Evolutionary conservation across 352 stramenopile genomes (phyloP), one percentile per base, ranked within the genome.

Genomic region (Phytophthora cactorum): DNA sequence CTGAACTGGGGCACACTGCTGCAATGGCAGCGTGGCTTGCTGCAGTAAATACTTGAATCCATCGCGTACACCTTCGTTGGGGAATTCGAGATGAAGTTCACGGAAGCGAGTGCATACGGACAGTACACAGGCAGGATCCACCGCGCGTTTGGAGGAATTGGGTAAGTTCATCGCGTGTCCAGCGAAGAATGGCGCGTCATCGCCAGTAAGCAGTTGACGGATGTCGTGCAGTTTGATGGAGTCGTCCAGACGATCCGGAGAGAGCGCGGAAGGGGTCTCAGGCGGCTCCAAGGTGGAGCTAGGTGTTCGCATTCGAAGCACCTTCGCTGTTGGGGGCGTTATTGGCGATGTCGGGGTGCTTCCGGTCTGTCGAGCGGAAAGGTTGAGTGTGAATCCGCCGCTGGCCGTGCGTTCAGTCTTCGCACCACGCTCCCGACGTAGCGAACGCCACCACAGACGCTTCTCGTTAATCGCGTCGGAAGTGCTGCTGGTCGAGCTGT

Each of bases 31-130:
- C 1, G 81, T 86, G 15, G 79, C 70, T 74, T 93, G 84, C 49
- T 92, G 72, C 1, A 93, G 68, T 67, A 92, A 65, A 64, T 79
- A 92, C 49, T 77, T 70, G 32, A 93, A 92, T 41, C 81, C 83
- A 72, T 93, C 76, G 32, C 86, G 83, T 9, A 77, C 61, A 11
- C 90, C 82, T 70, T 89, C 70, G 55, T 86, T 86, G 4, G 82
- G 50, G 46, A 93, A 89, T 62, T 90, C 84, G 9, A 93, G 61
- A 44, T 93, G 86, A 17, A 93, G 74, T 22, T 91, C 79, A 25
- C 85, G 82, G 53, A 82, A 84, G 8, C 80, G 78, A 6, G 82
- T 90, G 22, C 69, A 76, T 28, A 93, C 68, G 11, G 85, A 87
- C n/a, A 93, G 67, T 22, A 85, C 75, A 49, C 79, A 88, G 22